These are phyloP conservation scores for Nannizzia gypsea DNA, from an alignment of 2,329 filamentous ascomycete genomes.

Conservation along the genomic window DNA sequence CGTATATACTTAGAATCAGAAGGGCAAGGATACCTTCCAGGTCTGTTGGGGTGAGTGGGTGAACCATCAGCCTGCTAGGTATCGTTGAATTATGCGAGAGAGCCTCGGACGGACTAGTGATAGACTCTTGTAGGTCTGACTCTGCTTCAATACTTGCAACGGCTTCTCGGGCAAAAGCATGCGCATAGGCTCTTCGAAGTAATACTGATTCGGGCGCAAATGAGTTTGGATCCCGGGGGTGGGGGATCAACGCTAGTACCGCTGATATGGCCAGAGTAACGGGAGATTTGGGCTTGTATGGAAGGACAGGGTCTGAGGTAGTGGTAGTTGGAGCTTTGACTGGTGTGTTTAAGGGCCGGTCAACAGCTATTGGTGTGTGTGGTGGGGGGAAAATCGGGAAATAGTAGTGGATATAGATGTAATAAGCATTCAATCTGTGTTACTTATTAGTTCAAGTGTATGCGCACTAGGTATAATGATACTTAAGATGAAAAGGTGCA, in stretches of 20 bases:
- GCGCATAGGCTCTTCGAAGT: constrained; percentile 29
- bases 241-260: constrained; percentile 33
- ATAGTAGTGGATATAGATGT: constrained; percentile 36
- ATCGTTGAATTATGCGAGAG: constrained; percentile 23
- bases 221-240: constrained; percentile 29
- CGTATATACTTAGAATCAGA: constrained; percentile 34
- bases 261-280: constrained; percentile 34
- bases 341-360: constrained; percentile 25
- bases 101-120: constrained; percentile 31
- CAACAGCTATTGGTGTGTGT: constrained; percentile 19
- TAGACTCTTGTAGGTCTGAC: constrained; percentile 32
- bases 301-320: constrained; percentile 22
- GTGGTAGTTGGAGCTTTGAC: constrained; percentile 22
- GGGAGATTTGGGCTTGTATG: constrained; percentile 32
- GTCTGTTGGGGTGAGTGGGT: constrained; percentile 30
- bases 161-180: constrained; percentile 31
- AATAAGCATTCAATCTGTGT: constrained; percentile 34
- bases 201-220: constrained; percentile 25
- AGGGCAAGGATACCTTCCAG: constrained; percentile 32
- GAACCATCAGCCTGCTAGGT: constrained; percentile 27
- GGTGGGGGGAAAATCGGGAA: constrained; percentile 35
- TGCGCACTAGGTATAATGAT: background rate
- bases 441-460: background rate
- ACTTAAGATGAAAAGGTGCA: background rate
- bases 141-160: constrained; percentile 31